Conservation (phyloP, 495 filamentous ascomycete species). For the Pseudoneurospora amorphoporcata region DNA sequence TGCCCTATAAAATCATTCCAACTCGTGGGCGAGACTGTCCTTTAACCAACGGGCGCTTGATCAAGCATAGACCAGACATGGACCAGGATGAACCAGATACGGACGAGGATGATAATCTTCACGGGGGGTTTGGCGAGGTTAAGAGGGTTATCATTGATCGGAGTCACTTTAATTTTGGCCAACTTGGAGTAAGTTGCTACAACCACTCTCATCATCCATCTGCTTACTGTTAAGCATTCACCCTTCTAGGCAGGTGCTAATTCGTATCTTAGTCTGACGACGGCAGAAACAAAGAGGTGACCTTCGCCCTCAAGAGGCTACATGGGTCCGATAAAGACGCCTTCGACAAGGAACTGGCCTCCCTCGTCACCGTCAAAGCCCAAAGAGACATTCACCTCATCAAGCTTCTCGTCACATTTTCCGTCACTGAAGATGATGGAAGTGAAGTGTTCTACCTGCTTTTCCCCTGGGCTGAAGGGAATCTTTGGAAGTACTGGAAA, state of each 20-base stretch:
- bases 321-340: background rate
- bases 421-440: background rate
- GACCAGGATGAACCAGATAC: no score
- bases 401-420: background rate
- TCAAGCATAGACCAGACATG: background rate
- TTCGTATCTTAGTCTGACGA: background rate
- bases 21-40: no score
- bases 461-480: background rate
- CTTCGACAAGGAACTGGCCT: background rate
- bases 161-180: background rate
- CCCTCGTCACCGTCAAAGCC: background rate
- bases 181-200: background rate
- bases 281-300: background rate
- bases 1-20: background rate
- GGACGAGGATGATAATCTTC: background rate
- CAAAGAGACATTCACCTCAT: background rate
- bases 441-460: background rate
- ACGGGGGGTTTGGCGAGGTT: background rate
- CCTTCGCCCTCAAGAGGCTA: background rate
- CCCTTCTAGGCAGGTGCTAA: background rate
- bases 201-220: background rate
- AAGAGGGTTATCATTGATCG: background rate
- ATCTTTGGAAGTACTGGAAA: background rate
- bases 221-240: background rate
- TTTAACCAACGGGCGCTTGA: background rate